phyloP scores from a whole-genome alignment of 2,329 filamentous ascomycete species.

The Microdochium nivale region DNA sequence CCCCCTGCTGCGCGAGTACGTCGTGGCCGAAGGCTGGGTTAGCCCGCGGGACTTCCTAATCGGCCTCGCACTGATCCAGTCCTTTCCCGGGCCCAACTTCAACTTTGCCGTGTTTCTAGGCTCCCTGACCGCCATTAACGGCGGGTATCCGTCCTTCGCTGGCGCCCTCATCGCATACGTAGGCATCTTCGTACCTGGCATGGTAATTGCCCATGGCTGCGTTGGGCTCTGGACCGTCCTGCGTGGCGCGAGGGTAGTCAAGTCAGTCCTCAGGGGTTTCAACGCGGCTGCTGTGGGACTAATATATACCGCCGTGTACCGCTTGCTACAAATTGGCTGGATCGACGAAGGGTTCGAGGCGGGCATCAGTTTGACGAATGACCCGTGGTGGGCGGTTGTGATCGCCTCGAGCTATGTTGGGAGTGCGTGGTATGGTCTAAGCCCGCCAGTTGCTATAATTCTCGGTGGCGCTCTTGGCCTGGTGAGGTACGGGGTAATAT shows the following conservation, averaged over 20 bases:
- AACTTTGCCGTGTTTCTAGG: slow-evolving; percentile 46
- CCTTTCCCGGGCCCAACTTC: slow-evolving; percentile 57
- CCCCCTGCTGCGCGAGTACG: slow-evolving; percentile 50
- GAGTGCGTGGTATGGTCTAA: slow-evolving; percentile 20
- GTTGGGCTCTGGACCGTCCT: slow-evolving; percentile 48
- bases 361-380: slow-evolving; percentile 44
- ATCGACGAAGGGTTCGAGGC: slow-evolving; percentile 36
- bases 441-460: slow-evolving; percentile 22
- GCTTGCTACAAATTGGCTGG: slow-evolving; percentile 54
- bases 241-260: slow-evolving; percentile 35
- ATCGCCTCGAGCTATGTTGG: slow-evolving; percentile 32
- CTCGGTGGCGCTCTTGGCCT: slow-evolving; percentile 24
- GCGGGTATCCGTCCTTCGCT: slow-evolving; percentile 23
- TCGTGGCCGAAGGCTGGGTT: slow-evolving; percentile 64
- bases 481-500: slow-evolving; percentile 8
- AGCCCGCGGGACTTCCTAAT: slow-evolving; percentile 62
- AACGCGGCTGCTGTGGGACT: slow-evolving; percentile 54
- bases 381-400: slow-evolving; percentile 58
- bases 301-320: slow-evolving; percentile 56
- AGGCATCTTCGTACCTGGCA: slow-evolving; percentile 43
- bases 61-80: slow-evolving; percentile 62
- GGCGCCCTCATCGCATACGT: slow-evolving; percentile 44
- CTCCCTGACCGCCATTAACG: slow-evolving; percentile 33
- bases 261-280: slow-evolving; percentile 41
- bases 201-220: slow-evolving; percentile 38